These are phyloP conservation scores for Solanum dulcamara DNA, from an alignment of 257 asterid species.

Conservation along the genomic window DNA sequence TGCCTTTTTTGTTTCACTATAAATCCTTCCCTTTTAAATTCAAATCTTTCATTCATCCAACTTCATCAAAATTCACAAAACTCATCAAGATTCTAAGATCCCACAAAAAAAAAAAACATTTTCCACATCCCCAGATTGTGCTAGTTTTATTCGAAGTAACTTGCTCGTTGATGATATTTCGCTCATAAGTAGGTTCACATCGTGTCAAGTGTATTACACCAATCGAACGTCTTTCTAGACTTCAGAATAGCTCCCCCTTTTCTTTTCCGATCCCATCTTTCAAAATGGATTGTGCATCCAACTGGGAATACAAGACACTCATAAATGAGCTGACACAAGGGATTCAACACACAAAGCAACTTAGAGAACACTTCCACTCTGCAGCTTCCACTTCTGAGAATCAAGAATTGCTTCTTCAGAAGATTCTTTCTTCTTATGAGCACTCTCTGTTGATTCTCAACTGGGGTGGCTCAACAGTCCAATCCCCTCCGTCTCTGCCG, in stretches of 20 bases:
- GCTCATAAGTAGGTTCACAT: neutral
- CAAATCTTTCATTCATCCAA: slow-evolving; percentile 4
- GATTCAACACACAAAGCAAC: slow-evolving; percentile 71
- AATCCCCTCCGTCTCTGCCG: slow-evolving; percentile 2
- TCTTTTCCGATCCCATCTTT: neutral
- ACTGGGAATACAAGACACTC: slow-evolving; percentile 35
- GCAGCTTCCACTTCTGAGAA: slow-evolving; percentile 21
- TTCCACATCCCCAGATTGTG: neutral
- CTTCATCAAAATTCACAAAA: neutral
- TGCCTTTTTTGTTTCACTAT: neutral
- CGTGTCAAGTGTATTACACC: neutral
- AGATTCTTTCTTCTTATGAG: slow-evolving; percentile 58
- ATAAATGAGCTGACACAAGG: slow-evolving; percentile 65
- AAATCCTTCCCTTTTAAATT: slow-evolving; percentile 18
- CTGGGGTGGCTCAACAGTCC: slow-evolving; percentile 26
- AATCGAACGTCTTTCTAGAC: neutral
- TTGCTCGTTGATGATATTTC: neutral
- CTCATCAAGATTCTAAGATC: neutral
- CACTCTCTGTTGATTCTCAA: slow-evolving; percentile 57
- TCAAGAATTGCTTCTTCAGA: slow-evolving; percentile 47
- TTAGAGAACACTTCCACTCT: slow-evolving; percentile 35
- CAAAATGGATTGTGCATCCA: slow-evolving; percentile 36
- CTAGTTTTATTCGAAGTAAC: neutral
- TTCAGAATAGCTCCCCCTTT: neutral
- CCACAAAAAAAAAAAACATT: neutral